phyloP scores from a whole-genome alignment of 2,329 filamentous ascomycete species.

The Sporothrix pseudoabietina region DNA sequence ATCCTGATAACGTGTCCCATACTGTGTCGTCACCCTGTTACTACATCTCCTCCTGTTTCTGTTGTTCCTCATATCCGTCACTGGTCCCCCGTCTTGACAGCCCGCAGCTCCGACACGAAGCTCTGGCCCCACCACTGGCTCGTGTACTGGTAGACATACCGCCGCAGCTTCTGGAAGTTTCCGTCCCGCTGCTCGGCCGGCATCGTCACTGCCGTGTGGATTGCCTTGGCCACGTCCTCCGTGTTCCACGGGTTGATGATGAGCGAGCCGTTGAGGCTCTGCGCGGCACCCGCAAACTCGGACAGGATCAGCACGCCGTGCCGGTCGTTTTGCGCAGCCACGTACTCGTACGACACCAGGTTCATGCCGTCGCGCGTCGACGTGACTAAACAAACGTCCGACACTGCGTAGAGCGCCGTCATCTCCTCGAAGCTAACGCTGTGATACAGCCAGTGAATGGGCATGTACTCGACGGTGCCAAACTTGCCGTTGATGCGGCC shows the following conservation, averaged over 20 bases:
- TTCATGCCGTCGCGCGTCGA: constrained; percentile 99
- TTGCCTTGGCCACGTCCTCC: constrained; percentile 87
- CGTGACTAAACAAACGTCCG: constrained; percentile 88
- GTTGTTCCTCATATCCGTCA: not conserved
- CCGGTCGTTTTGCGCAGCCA: constrained; percentile 85
- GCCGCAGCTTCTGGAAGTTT: constrained; percentile 89
- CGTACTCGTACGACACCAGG: constrained; percentile 96
- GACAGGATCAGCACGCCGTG: constrained; percentile 94
- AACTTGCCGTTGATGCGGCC: constrained; percentile 97
- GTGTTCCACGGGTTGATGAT: constrained; percentile 99
- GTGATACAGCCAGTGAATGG: constrained; percentile 97
- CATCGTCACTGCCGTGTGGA: constrained; percentile 97
- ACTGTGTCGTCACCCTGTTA: not conserved
- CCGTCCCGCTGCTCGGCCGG: constrained; percentile 79
- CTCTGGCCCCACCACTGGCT: constrained; percentile 95
- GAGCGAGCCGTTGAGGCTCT: constrained; percentile 88
- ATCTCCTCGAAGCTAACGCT: constrained; percentile 94
- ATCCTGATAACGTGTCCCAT: not conserved
- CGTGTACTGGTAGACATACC: constrained; percentile 97
- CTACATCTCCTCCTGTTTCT: not conserved
- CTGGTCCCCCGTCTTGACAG: constrained; percentile 29
- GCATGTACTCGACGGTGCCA: constrained; percentile 97
- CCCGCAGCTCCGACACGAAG: constrained; percentile 77
- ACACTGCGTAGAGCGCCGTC: constrained; percentile 87
- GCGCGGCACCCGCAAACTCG: constrained; percentile 93